These are phyloP conservation scores for Xerocomus nothofagi DNA, from an alignment of 1,284 basidiomycete species.

Conservation along the genomic window DNA sequence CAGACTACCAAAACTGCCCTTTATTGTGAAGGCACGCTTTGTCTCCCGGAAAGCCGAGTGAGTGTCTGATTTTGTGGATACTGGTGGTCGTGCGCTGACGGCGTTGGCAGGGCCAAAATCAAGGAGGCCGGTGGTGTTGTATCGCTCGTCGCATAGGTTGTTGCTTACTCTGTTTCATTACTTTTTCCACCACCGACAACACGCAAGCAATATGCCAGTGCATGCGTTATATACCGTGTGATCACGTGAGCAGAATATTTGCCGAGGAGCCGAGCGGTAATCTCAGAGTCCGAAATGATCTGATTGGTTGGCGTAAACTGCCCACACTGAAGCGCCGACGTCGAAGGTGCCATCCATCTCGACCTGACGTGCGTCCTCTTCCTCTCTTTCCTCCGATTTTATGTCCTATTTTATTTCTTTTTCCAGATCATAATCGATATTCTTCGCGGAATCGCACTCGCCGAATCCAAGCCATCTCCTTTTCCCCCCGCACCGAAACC, in stretches of 20 bases:
- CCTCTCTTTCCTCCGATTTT: neutral
- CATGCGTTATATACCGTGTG: too few species aligned
- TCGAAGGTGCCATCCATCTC: conserved; percentile 34
- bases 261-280: conserved; percentile 12
- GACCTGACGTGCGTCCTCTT: conserved; percentile 35
- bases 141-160: conserved; percentile 79
- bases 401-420: neutral
- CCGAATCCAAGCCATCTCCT: conserved; percentile 48
- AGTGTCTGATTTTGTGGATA: conserved; percentile 35
- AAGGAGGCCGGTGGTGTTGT: conserved; percentile 95
- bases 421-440: conserved; percentile 50
- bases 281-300: conserved; percentile 5
- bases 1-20: conserved; percentile 79
- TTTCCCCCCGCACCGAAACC: conserved; percentile 50
- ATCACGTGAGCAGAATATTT: neutral
- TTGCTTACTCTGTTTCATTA: conserved; percentile 24
- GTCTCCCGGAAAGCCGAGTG: conserved; percentile 89
- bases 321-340: neutral
- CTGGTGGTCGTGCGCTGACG: conserved; percentile 9
- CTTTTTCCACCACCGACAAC: too few species aligned
- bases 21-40: conserved; percentile 96
- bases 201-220: too few species aligned
- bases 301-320: conserved; percentile 13
- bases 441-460: conserved; percentile 56
- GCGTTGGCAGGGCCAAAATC: conserved; percentile 64